Evolutionary conservation across 441 rosid genomes (phyloP).

Genomic region (Jatropha podagrica): DNA sequence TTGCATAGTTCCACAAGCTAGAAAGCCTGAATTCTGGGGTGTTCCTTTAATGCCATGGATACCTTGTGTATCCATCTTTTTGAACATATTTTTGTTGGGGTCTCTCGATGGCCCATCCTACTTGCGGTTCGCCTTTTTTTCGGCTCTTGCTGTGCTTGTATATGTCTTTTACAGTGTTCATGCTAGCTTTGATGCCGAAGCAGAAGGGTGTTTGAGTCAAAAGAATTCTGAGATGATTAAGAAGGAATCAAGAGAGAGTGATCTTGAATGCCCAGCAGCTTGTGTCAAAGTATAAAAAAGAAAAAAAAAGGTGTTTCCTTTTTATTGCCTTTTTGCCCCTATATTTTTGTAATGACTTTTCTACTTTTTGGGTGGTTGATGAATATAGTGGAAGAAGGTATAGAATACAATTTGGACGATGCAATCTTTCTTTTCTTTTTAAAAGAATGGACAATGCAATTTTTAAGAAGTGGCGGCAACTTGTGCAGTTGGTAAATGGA

Average conservation of each 20-base stretch:
- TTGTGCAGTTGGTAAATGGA: slow-evolving; percentile 26
- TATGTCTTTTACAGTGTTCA: slow-evolving; percentile 85
- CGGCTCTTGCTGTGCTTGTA: slow-evolving; percentile 53
- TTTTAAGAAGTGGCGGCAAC: slow-evolving; percentile 23
- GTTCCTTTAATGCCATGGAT: slow-evolving; percentile 92
- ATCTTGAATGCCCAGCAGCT: slow-evolving; percentile 18
- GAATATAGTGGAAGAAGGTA: slow-evolving; percentile 13
- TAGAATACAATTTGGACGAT: slow-evolving; percentile 6
- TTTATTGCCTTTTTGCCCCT: background rate
- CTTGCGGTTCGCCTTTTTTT: slow-evolving; percentile 64
- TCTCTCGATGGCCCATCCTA: slow-evolving; percentile 68
- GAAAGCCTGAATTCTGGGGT: slow-evolving; percentile 87
- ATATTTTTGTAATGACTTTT: background rate
- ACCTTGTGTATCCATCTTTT: slow-evolving; percentile 71
- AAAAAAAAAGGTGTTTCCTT: too few relatives aligned
- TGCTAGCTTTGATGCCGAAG: slow-evolving; percentile 84
- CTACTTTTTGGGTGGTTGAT: slow-evolving; percentile 20
- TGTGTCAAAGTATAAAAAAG: slow-evolving; percentile 32
- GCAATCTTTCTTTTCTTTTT: background rate
- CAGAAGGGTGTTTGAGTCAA: slow-evolving; percentile 33
- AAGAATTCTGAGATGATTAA: slow-evolving; percentile 33
- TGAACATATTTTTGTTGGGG: slow-evolving; percentile 82
- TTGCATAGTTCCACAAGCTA: slow-evolving; percentile 55
- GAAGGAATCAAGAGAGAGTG: slow-evolving; percentile 45
- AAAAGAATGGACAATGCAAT: slow-evolving; percentile 3